Evolutionary conservation across 164 flowering plant species (phyloP).

Genomic region (Santalum album): DNA sequence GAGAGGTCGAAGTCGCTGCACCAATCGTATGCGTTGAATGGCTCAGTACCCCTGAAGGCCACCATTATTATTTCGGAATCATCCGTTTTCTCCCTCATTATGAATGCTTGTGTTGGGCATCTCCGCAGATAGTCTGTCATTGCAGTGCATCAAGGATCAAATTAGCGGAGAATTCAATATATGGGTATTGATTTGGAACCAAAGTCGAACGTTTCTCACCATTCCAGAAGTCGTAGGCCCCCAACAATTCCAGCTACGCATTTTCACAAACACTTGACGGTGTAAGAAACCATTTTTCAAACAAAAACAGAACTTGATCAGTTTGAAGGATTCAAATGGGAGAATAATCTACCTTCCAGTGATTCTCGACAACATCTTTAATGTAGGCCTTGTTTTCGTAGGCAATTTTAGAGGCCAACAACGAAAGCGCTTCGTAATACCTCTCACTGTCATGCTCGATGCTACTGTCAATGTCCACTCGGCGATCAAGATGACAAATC

Average conservation of each 20-base stretch:
- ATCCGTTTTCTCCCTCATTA: neutral
- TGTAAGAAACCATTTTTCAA: too few species aligned
- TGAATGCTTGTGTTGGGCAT: neutral
- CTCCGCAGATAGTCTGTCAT: neutral
- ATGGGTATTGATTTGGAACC: neutral
- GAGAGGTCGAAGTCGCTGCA: neutral
- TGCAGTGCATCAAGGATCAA: neutral
- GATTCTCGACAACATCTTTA: neutral
- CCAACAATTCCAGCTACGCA: neutral
- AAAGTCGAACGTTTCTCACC: neutral
- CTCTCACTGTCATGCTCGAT: neutral
- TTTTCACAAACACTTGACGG: too few species aligned
- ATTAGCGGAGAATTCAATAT: neutral
- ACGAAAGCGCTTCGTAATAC: neutral
- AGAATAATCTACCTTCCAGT: slow-evolving; percentile 3
- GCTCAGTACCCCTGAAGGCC: slow-evolving; percentile 2
- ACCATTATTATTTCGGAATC: neutral
- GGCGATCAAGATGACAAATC: neutral
- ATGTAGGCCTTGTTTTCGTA: slow-evolving; percentile 1
- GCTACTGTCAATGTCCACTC: neutral
- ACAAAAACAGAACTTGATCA: too few species aligned
- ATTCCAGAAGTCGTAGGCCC: neutral
- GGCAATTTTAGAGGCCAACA: neutral
- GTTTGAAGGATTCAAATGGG: too few species aligned
- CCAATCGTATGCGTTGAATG: neutral